Conservation (phyloP, 1,284 basidiomycete genomes). For the Cryptococcus sp. region DNA sequence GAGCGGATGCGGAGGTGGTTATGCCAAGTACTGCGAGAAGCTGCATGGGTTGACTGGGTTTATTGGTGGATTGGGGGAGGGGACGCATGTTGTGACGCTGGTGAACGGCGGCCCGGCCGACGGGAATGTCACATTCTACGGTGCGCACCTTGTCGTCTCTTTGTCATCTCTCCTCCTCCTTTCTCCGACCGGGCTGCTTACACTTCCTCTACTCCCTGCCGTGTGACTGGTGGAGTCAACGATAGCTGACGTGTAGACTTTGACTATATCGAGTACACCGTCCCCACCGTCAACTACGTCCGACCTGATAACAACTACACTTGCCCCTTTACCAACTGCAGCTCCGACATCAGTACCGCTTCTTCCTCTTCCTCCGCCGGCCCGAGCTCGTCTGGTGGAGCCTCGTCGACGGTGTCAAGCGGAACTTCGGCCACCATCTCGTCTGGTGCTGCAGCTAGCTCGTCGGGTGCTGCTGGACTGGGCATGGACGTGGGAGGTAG, state of each 20-base stretch:
- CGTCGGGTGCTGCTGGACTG: slow-evolving; percentile 1
- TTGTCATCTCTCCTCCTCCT: neutral
- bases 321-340: slow-evolving; percentile 20
- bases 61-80: slow-evolving; percentile 26
- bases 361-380: neutral
- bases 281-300: slow-evolving; percentile 24
- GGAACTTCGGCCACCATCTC: neutral
- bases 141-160: slow-evolving; percentile 21
- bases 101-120: slow-evolving; percentile 33
- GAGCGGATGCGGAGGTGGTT: slow-evolving; percentile 39
- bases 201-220: neutral
- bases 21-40: slow-evolving; percentile 46
- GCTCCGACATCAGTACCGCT: neutral
- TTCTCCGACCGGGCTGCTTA: neutral
- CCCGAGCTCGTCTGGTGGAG: neutral
- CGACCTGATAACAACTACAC: slow-evolving; percentile 7
- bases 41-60: slow-evolving; percentile 41
- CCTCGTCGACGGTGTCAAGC: neutral
- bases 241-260: slow-evolving; percentile 35
- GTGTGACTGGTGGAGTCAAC: no score
- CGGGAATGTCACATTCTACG: slow-evolving; percentile 40
- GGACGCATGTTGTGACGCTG: slow-evolving; percentile 34
- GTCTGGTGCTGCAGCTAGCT: neutral
- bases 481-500: neutral
- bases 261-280: slow-evolving; percentile 42